Percentiles rank a stretch among this genome's conserved stretches.
phyloP scores from a whole-genome alignment of 2,329 filamentous ascomycete species.

The Dryadomyces quercus-mongolicae region DNA sequence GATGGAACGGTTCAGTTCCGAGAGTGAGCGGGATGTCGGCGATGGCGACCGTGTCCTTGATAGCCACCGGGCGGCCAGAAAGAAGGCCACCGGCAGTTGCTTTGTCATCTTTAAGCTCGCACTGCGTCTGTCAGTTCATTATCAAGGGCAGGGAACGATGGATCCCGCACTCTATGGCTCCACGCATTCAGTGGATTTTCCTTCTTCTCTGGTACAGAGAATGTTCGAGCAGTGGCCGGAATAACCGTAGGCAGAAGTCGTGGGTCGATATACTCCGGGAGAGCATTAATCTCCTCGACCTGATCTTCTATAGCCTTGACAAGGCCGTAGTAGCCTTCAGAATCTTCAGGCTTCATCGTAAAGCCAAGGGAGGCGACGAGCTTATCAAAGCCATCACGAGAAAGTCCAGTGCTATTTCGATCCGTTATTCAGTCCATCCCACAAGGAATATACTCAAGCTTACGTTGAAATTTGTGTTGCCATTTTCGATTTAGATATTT shows the following conservation, averaged over 20 bases:
- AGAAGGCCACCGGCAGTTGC: constrained; percentile 33
- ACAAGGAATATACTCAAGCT: background rate
- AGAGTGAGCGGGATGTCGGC: constrained; percentile 49
- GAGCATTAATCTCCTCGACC: constrained; percentile 14
- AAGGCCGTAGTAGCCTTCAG: constrained; percentile 16
- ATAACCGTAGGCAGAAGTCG: constrained; percentile 11
- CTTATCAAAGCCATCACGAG: constrained; percentile 8
- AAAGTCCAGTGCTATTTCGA: background rate
- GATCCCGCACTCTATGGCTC: constrained; percentile 15
- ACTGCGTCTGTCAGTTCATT: constrained; percentile 7
- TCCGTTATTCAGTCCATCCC: background rate
- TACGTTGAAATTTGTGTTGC: too few species aligned
- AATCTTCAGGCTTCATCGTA: constrained; percentile 13
- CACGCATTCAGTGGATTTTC: constrained; percentile 22
- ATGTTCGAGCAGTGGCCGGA: constrained; percentile 10
- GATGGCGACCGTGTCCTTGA: constrained; percentile 67
- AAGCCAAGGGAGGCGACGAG: constrained; percentile 9
- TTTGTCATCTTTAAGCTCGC: constrained; percentile 13
- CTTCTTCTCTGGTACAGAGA: constrained; percentile 11
- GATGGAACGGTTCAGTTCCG: constrained; percentile 28
- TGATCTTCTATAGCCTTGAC: constrained; percentile 18
- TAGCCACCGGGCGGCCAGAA: constrained; percentile 59
- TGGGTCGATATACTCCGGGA: constrained; percentile 17
- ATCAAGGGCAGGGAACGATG: background rate
- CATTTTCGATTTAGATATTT: too few species aligned